phyloP scores from a whole-genome alignment of 257 asterid species.

The Penstemon davidsonii region DNA sequence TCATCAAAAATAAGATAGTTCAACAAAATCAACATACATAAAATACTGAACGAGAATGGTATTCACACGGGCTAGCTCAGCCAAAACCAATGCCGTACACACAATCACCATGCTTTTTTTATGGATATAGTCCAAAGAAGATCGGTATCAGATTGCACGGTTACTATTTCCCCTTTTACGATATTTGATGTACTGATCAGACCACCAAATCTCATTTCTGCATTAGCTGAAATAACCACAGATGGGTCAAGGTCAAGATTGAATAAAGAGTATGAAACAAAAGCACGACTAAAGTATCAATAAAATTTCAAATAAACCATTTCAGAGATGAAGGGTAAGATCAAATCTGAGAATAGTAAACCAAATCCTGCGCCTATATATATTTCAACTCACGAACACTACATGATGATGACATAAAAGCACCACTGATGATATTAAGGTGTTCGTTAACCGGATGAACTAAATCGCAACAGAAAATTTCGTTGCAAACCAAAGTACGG shows the following conservation, averaged over 20 bases:
- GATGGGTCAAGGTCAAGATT: slow-evolving; percentile 20
- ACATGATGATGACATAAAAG: neutral
- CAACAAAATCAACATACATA: neutral
- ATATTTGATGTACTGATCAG: slow-evolving; percentile 82
- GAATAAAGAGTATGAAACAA: neutral
- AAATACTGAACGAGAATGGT: slow-evolving; percentile 20
- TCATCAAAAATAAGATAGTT: neutral
- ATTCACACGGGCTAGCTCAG: slow-evolving; percentile 6
- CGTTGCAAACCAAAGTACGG: too few relatives aligned
- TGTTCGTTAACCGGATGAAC: too few relatives aligned
- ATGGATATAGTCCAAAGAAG: slow-evolving; percentile 94
- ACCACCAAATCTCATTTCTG: slow-evolving; percentile 81
- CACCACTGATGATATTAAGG: neutral
- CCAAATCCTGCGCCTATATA: neutral
- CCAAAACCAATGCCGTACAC: slow-evolving; percentile 12
- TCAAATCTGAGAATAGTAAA: neutral
- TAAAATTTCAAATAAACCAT: neutral
- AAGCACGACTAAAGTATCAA: neutral
- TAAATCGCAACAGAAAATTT: too few relatives aligned
- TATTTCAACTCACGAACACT: neutral
- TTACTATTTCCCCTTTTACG: slow-evolving; percentile 57
- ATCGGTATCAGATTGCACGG: slow-evolving; percentile 73
- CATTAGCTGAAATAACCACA: too few relatives aligned
- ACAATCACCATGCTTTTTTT: slow-evolving; percentile 35
- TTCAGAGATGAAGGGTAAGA: neutral